Percentiles rank a stretch among this genome's conserved stretches.
phyloP scores from a whole-genome alignment of 2,329 filamentous ascomycete genomes.

The Cladosporium sp. region DNA sequence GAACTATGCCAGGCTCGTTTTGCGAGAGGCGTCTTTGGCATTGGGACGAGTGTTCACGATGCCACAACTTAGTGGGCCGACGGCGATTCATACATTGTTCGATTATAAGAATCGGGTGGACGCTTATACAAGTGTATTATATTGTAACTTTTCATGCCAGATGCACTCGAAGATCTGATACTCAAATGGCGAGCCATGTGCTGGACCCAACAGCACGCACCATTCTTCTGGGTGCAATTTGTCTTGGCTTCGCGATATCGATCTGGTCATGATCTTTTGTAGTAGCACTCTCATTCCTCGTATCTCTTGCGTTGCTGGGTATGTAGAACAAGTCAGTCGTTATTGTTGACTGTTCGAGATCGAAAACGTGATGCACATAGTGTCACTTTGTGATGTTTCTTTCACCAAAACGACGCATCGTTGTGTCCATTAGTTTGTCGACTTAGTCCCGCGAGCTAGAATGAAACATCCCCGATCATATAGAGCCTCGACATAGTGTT shows the following conservation, averaged over 20 bases:
- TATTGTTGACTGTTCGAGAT: too few relatives aligned
- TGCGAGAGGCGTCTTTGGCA: neutral
- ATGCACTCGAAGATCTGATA: neutral
- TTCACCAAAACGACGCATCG: neutral
- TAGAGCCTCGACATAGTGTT: neutral
- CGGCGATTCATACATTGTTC: neutral
- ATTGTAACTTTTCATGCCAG: constrained; percentile 13
- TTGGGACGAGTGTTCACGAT: neutral
- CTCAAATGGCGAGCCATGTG: neutral
- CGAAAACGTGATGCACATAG: too few relatives aligned
- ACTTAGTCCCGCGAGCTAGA: neutral
- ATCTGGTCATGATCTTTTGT: neutral
- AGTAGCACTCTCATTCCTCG: neutral
- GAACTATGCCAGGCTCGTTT: neutral
- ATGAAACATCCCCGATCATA: neutral
- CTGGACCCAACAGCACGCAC: neutral
- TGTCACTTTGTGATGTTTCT: too few relatives aligned
- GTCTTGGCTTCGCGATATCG: neutral
- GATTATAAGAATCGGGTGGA: neutral
- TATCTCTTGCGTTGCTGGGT: neutral
- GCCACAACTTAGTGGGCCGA: neutral
- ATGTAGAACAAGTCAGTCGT: neutral
- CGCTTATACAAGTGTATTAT: constrained; percentile 16
- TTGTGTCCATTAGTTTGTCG: neutral
- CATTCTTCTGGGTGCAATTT: neutral